Conservation (phyloP, 176 grass and related monocot species). For the Saccharum officinarum region DNA sequence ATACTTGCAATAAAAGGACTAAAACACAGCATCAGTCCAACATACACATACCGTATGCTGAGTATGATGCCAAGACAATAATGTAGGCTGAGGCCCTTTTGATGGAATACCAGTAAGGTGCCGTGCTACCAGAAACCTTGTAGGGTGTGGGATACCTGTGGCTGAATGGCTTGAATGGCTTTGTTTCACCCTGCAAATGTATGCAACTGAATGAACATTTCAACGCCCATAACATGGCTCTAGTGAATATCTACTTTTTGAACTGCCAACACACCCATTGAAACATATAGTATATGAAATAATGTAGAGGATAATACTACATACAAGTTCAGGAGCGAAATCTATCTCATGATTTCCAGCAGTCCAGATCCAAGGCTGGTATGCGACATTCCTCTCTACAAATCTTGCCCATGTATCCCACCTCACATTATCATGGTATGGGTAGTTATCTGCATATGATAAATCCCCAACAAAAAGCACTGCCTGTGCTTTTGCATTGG, state of each 20-base stretch:
- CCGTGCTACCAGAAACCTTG: constrained; percentile 66
- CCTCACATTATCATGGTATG: constrained; percentile 79
- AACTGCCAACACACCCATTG: neutral
- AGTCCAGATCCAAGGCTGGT: constrained; percentile 98
- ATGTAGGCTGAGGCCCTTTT: constrained; percentile 84
- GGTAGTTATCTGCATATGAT: constrained; percentile 86
- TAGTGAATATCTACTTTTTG: neutral
- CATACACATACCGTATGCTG: constrained; percentile 65
- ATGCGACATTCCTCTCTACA: constrained; percentile 78
- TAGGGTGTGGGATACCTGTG: constrained; percentile 72
- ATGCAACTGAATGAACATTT: neutral
- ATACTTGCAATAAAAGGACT: neutral
- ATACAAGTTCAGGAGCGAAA: constrained; percentile 79
- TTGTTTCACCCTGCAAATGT: constrained; percentile 74
- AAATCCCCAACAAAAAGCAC: constrained; percentile 82
- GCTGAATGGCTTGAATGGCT: constrained; percentile 78
- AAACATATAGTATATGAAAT: neutral
- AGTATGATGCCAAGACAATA: constrained; percentile 87
- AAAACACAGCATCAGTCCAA: neutral
- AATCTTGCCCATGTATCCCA: constrained; percentile 98
- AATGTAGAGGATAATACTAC: neutral
- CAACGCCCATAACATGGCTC: neutral
- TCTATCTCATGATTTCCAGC: constrained; percentile 95
- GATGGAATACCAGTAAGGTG: constrained; percentile 91
- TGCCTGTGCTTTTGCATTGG: constrained; percentile 59